Base-by-base conservation (phyloP, 768 basidiomycete genomes). In the Tylopilus plumbeoviolaceoides region DNA sequence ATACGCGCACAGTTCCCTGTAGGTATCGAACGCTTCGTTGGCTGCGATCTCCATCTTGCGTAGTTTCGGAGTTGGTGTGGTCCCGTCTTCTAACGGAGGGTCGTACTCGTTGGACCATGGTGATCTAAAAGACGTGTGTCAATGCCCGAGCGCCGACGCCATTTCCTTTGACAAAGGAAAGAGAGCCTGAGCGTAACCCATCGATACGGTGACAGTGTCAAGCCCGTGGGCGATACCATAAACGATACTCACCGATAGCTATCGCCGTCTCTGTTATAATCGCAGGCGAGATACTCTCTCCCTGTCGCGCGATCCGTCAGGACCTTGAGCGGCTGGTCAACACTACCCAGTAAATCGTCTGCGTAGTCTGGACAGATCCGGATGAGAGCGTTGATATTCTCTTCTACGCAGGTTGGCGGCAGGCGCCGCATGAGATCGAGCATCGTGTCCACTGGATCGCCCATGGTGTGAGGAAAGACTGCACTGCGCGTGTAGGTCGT, bases 61-160 rank as follows among this genome's bases (percentile, higher is more conserved):
- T 53, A 98, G 80, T 64, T 86, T 90, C 17, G 85, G 72, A 8
- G 87, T 84, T 0, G 97, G 97, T 2, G 82, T 74, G 4, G 95
- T 94, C 2, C 92, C 95, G 58, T 95, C 91, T 18, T 94, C 87
- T 42, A 93, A 70, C 2, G 88, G 88, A 21, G 94, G 91, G 57
- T 93, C 87, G 65, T 98, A 99, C 66, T 90, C 87, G 68, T 98
- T 99, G 21, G 95, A 94, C 95, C 95, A 98, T 8, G 97, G 97
- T 3, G 97, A 99, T 63, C 95, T 99, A 45, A 40, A 38, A 15
- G 47, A 44, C 31, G 59, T 12, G 41, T 30, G 47, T 70, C 47
- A 62, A 56, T 35, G 42, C 39, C 41, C 39, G 14, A 50, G 48
- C 38, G 33, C 27, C 28, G 21, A 7, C 38, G 17, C 25, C 33